These are phyloP conservation scores for Daldinia childiae DNA, from an alignment of 495 filamentous ascomycete species.

Conservation along the genomic window DNA sequence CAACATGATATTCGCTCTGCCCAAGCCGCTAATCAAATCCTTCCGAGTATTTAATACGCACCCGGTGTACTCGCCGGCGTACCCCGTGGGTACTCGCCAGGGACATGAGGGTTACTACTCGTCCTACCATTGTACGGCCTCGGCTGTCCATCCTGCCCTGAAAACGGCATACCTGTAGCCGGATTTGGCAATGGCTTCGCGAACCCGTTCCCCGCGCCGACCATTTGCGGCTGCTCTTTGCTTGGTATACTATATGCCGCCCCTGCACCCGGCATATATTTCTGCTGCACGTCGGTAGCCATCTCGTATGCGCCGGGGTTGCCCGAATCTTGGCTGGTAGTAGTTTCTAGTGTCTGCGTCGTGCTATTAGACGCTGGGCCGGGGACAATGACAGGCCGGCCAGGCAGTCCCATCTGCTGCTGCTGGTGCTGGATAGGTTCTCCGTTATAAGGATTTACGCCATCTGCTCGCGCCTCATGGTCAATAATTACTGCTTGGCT, in stretches of 20 bases:
- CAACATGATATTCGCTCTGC: background rate
- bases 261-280: conserved; percentile 29
- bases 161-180: conserved; percentile 15
- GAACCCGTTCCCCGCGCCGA: conserved; percentile 20
- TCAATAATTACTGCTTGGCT: conserved; percentile 52
- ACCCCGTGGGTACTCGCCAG: conserved; percentile 64
- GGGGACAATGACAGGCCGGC: conserved; percentile 24
- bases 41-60: conserved; percentile 13
- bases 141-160: conserved; percentile 29
- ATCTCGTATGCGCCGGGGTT: conserved; percentile 38
- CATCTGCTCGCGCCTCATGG: conserved; percentile 54
- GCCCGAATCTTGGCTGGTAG: conserved; percentile 44
- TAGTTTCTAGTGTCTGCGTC: conserved; percentile 23
- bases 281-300: conserved; percentile 39
- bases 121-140: conserved; percentile 42
- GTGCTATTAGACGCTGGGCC: conserved; percentile 27
- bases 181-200: conserved; percentile 21
- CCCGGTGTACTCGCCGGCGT: conserved; percentile 34
- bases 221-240: conserved; percentile 4
- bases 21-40: background rate
- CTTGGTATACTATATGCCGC: conserved; percentile 24
- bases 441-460: conserved; percentile 56
- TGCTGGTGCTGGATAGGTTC: conserved; percentile 44
- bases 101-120: conserved; percentile 62
- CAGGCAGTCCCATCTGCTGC: conserved; percentile 3